Evolutionary conservation across 495 filamentous ascomycete genomes (phyloP).

Genomic region (Penicillium manginii): DNA sequence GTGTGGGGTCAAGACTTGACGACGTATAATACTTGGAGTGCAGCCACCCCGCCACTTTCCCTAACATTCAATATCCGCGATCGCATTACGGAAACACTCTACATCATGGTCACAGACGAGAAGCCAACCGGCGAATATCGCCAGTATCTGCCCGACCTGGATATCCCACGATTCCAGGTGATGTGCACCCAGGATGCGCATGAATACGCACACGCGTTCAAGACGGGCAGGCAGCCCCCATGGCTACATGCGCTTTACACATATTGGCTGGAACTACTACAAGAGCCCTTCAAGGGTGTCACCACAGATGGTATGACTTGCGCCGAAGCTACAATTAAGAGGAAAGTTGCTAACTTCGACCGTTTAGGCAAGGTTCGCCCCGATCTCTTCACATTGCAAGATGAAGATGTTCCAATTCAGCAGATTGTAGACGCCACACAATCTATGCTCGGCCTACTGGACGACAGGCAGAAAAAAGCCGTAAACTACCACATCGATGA

Average conservation of each 20-base stretch:
- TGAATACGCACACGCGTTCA: constrained; percentile 65
- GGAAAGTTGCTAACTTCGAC: neutral
- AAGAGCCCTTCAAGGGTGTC: constrained; percentile 73
- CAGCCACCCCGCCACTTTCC: neutral
- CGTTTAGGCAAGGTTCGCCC: constrained; percentile 55
- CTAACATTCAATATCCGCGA: neutral
- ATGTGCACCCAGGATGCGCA: constrained; percentile 66
- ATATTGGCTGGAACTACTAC: constrained; percentile 66
- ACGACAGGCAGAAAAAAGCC: constrained; percentile 48
- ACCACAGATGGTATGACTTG: constrained; percentile 62
- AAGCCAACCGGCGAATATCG: constrained; percentile 53
- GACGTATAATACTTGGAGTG: constrained; percentile 17
- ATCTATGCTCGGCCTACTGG: constrained; percentile 45
- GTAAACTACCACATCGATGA: constrained; percentile 66
- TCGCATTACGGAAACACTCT: neutral
- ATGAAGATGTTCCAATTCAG: constrained; percentile 63
- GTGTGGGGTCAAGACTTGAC: constrained; percentile 24
- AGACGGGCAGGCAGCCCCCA: constrained; percentile 60
- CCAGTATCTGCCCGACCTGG: constrained; percentile 64
- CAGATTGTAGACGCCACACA: constrained; percentile 55
- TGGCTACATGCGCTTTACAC: constrained; percentile 70
- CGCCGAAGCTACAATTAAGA: neutral
- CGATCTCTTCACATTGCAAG: constrained; percentile 60
- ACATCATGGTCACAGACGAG: constrained; percentile 14
- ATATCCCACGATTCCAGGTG: constrained; percentile 60